Evolutionary conservation across 208 protist genomes (phyloP), one percentile per base, ranked within the genome.

Genomic region (Leishmania major): DNA sequence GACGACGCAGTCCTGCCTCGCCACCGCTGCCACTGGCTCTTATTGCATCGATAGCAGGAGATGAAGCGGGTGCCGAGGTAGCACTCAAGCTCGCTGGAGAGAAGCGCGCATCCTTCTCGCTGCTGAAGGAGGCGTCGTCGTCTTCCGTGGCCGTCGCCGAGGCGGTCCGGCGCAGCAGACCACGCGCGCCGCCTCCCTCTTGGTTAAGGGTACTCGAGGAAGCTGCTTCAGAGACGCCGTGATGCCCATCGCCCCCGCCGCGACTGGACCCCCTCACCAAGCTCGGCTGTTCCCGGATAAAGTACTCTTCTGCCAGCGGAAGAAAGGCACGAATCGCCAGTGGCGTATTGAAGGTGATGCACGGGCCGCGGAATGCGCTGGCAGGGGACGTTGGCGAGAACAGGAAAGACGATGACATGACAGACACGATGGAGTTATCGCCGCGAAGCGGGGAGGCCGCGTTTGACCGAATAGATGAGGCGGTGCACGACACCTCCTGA

Each of bases 281-380:
- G 75, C 22, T 49, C 13, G 51, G 31, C 64, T 15, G 73, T 7
- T 67, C 84, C 49, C 66, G 70, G 0, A 84, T 57, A 40, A 92
- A 92, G 71, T 78, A 90, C 45, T 81, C 84, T 75, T 89, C 84
- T 13, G 78, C 83, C 55, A 89, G 47, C 0, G 93, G 93, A 25
- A 96, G 87, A 87, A 96, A 96, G 17, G 87, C 90, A 69, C 91
- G 91, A 37, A 96, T 89, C 40, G 93, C 88, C 45, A 93, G 84
- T 19, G 88, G 81, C 13, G 87, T 91, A 83, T 96, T 96, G 80
- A 94, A 96, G 40, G 75, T 80, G 64, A 92, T 60, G 25, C 55
- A 69, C 31, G 79, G 82, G 1, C 76, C 79, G 37, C 71, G 53
- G 51, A 67, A 74, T 2, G 43, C 73, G 66, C 28, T 45, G 28